Evolutionary conservation across 2,329 filamentous ascomycete species (phyloP), one percentile per base, ranked within the genome.

Genomic region (Alternaria burnsii): DNA sequence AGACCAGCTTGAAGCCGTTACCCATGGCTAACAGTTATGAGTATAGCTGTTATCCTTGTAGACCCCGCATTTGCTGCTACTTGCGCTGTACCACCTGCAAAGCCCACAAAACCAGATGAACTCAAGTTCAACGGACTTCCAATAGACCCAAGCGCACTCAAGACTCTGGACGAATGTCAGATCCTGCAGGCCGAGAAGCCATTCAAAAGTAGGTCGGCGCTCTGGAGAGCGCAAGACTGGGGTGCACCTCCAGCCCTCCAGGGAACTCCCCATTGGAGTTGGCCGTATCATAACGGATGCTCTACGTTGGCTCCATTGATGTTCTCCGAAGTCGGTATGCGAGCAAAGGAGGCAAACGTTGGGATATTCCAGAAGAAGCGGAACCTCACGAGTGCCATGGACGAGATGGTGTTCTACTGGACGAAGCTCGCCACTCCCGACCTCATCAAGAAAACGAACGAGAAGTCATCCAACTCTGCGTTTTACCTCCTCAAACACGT

Each of bases 401-500:
- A 48, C 1, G 46, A 48, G 4, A 48, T 48, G 14, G 46, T n/a
- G 5, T 48, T 36, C 8, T n/a, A 48, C 30, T 48, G 46, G 46
- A 48, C 28, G 12, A 36, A n/a, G 30, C 46, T 48, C 18, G 46
- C 46, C 14, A 24, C 46, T 4, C 46, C 46, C 3, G 46, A 48
- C 0, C 5, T 48, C 8, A 34, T 48, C 1, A 12, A 36, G 30
- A 0, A 36, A 10, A 48, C 46, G 30, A 48, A 34, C 5, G 0
- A 22, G 1, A 57, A 32, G 16, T 57, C 54, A 1, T 57, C 54
- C 18, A 57, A 57, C 16, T 46, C 46, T 4, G 54, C 54, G 2
- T 57, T 41, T 4, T 57, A 57, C 46, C 26, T 57, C 7, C 28
- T 57, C 3, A 57, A 57, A 22, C 46, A 51, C 20, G 46, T 51